A percentile compares a stretch with the other conserved stretches of the same genome.
Evolutionary conservation across 345 rosid species (phyloP).

Genomic region (Pelargonium nanum): DNA sequence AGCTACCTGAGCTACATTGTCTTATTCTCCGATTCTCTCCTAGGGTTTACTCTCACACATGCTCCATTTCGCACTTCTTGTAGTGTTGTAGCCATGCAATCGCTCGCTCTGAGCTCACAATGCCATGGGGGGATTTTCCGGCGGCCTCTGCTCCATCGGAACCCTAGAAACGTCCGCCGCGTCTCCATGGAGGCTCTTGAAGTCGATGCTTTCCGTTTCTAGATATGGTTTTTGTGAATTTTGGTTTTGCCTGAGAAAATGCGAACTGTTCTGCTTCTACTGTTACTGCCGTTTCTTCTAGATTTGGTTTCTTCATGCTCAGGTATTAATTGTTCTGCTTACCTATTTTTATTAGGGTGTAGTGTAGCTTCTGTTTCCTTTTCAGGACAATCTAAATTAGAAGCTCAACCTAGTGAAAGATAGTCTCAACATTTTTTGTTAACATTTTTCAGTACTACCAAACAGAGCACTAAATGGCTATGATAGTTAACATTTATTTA

Average conservation of each 20-base stretch:
- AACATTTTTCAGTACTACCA: no score
- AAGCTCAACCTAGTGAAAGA: background rate
- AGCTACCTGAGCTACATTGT: conserved; percentile 20
- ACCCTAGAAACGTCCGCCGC: conserved; percentile 12
- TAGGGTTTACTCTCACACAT: conserved; percentile 36
- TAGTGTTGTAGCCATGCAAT: conserved; percentile 3
- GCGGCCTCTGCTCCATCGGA: conserved; percentile 14
- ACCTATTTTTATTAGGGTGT: background rate
- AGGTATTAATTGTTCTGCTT: conserved; percentile 24
- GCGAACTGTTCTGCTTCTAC: conserved; percentile 29
- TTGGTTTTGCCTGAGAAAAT: conserved; percentile 32
- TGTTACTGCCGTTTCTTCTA: conserved; percentile 26
- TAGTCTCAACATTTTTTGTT: background rate
- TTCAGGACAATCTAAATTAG: background rate
- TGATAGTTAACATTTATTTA: no score
- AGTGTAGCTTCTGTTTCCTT: background rate
- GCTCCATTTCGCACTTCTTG: background rate
- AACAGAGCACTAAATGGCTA: background rate
- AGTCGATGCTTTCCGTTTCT: conserved; percentile 18
- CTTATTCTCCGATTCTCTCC: conserved; percentile 15
- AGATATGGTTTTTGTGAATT: conserved; percentile 38
- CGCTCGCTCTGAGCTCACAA: conserved; percentile 14
- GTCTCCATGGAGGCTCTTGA: conserved; percentile 13
- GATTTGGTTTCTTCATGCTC: conserved; percentile 31
- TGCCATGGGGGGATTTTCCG: conserved; percentile 22